phyloP scores from a whole-genome alignment of 495 filamentous ascomycete genomes.

The Neurospora terricola region DNA sequence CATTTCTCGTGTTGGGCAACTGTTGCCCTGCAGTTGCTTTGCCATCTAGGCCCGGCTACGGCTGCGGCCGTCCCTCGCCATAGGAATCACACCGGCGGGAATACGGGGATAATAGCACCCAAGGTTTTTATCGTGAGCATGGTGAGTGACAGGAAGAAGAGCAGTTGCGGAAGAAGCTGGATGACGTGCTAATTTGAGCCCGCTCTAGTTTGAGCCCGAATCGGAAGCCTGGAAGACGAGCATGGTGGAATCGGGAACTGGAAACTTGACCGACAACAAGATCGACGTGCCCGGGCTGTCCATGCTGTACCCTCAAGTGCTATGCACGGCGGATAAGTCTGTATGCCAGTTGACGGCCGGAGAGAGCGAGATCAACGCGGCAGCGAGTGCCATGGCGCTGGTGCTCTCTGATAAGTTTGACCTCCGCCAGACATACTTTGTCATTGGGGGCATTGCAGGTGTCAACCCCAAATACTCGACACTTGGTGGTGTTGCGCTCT shows the following conservation, averaged over 20 bases:
- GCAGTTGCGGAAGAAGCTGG: not conserved
- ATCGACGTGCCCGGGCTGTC: slow-evolving; percentile 59
- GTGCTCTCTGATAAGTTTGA: slow-evolving; percentile 53
- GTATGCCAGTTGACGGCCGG: slow-evolving; percentile 54
- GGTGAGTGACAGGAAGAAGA: slow-evolving; percentile 28
- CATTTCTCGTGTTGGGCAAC: not conserved
- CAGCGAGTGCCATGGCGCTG: slow-evolving; percentile 48
- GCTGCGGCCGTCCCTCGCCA: not conserved
- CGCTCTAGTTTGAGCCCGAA: slow-evolving; percentile 51
- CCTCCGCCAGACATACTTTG: slow-evolving; percentile 57
- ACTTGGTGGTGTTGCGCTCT: slow-evolving; percentile 52
- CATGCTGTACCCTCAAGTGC: slow-evolving; percentile 51
- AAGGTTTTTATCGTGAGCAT: slow-evolving; percentile 65
- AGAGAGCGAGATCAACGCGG: slow-evolving; percentile 64
- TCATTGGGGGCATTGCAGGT: slow-evolving; percentile 63
- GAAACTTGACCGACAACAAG: slow-evolving; percentile 50
- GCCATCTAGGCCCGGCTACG: not conserved
- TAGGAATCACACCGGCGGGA: not conserved
- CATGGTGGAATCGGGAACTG: slow-evolving; percentile 31
- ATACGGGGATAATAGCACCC: slow-evolving; percentile 38
- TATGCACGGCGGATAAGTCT: slow-evolving; percentile 48
- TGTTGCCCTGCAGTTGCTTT: not conserved
- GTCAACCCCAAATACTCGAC: slow-evolving; percentile 59
- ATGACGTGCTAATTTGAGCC: not conserved
- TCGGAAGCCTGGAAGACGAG: slow-evolving; percentile 57